phyloP scores from a whole-genome alignment of 169 alveolate genomes.

The Plasmodium malariae region DNA sequence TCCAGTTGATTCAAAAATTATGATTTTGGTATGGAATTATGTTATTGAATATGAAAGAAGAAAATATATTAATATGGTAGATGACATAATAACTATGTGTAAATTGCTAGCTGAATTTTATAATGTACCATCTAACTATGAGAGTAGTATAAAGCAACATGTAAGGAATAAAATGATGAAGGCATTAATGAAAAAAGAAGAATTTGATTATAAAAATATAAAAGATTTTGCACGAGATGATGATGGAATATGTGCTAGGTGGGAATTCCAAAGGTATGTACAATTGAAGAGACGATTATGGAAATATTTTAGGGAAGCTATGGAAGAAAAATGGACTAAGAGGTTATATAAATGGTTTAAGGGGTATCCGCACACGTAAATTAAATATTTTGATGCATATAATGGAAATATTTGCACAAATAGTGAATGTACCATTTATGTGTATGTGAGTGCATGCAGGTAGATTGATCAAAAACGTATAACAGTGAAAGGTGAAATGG shows the following conservation, averaged over 20 bases:
- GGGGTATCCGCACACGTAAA: too few relatives aligned
- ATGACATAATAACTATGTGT: not conserved
- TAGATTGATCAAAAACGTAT: too few relatives aligned
- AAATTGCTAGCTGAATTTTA: not conserved
- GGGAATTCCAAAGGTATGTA: conserved; percentile 34
- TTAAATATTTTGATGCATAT: too few relatives aligned
- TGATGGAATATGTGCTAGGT: conserved; percentile 25
- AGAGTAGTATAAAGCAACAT: not conserved
- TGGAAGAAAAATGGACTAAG: not conserved
- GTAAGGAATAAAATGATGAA: conserved; percentile 3
- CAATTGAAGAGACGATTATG: conserved; percentile 1
- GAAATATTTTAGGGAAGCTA: conserved; percentile 1
- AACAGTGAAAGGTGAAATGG: too few relatives aligned
- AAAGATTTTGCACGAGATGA: conserved; percentile 13
- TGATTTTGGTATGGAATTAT: conserved; percentile 6
- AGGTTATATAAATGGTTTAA: not conserved
- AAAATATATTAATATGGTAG: conserved; percentile 1
- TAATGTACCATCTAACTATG: conserved; percentile 2
- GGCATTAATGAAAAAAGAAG: not conserved
- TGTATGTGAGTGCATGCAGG: too few relatives aligned
- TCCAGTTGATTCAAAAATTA: conserved; percentile 1
- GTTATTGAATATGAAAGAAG: not conserved
- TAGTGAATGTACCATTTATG: too few relatives aligned
- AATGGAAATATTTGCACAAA: too few relatives aligned
- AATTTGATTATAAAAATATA: not conserved